These are phyloP conservation scores for Calocybe indica DNA, from an alignment of 768 basidiomycete species.

Conservation along the genomic window DNA sequence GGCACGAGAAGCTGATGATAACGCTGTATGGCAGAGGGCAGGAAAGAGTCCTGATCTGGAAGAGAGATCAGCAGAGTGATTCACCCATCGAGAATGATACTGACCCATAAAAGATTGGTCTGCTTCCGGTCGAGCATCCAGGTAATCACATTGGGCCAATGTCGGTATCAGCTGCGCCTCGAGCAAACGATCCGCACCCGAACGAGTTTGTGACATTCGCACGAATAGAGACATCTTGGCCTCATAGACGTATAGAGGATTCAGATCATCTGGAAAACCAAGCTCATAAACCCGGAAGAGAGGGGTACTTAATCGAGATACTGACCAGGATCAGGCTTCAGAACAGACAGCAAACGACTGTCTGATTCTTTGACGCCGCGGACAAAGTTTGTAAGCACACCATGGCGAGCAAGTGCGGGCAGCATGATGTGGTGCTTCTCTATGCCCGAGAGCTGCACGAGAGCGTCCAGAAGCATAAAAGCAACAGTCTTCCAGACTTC, in stretches of 20 bases:
- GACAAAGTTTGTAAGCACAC: conserved; percentile 78
- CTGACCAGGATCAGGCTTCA: conserved; percentile 89
- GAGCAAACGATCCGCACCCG: conserved; percentile 80
- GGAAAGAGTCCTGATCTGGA: conserved; percentile 77
- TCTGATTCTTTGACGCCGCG: conserved; percentile 82
- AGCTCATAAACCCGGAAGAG: neutral
- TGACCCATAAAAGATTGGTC: conserved; percentile 80
- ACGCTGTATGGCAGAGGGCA: conserved; percentile 80
- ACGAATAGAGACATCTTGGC: conserved; percentile 89
- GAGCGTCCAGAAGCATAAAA: conserved; percentile 82
- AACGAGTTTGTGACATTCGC: conserved; percentile 74
- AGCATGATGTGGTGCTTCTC: conserved; percentile 67
- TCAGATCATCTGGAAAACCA: conserved; percentile 65
- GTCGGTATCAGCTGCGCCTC: conserved; percentile 71
- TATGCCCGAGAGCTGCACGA: conserved; percentile 62
- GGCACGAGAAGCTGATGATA: conserved; percentile 92
- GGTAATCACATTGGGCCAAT: conserved; percentile 79
- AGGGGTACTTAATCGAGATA: conserved; percentile 2
- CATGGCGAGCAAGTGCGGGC: conserved; percentile 57
- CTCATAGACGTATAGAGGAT: conserved; percentile 91
- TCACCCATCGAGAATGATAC: conserved; percentile 8
- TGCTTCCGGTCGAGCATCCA: conserved; percentile 79
- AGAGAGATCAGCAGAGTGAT: conserved; percentile 2
- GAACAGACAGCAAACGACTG: conserved; percentile 59
- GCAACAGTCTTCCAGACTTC: conserved; percentile 98